Evolutionary conservation across 164 flowering plant species (phyloP), one percentile per base, ranked within the genome.

Genomic region (Stephania yunnanensis): DNA sequence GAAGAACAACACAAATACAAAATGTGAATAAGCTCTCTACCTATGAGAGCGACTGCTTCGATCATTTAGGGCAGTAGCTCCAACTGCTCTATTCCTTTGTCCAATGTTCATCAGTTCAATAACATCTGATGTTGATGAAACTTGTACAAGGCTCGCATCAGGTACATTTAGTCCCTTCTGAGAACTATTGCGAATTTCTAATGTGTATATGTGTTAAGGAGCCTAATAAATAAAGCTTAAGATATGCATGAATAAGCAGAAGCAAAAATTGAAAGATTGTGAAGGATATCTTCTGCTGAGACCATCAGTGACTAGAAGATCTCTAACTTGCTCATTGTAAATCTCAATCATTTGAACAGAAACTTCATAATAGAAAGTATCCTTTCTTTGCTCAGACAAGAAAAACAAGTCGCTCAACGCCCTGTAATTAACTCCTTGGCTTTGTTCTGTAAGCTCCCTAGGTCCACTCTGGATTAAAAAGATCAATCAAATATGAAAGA

Each of bases 1-100:
- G 67, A 73, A 68, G 75, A 25, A 12, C 55, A 45, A 13, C 31
- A 17, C 46, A 42, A 46, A 68, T 44, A 17, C 48, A 22, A 71
- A 44, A 50, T n/a, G 50, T 7, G 1, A 13, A 53, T n/a, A 68
- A n/a, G 1, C 69, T n/a, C 19, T 36, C 58, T 73, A 91, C 99
- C 99, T 96, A 77, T 96, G 99, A 71, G 99, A 96, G 65, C 99
- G 99, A 83, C 99, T 96, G 78, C 99, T 96, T 5, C 99, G 94
- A 72, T 96, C 99, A 81, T 96, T 96, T 44, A 96, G 85, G 48
- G 99, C 98, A 46, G 99, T 96, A 71, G 99, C 90, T 72, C 97
- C 95, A 13, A 96, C 99, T 63, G 87, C 97, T 73, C 99, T 94
- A 76, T 94, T 92, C 79, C 86, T 85, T 29, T 91, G 97, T 68